Conservation (phyloP, 202 grass and related monocot genomes). For the Setaria viridis region DNA sequence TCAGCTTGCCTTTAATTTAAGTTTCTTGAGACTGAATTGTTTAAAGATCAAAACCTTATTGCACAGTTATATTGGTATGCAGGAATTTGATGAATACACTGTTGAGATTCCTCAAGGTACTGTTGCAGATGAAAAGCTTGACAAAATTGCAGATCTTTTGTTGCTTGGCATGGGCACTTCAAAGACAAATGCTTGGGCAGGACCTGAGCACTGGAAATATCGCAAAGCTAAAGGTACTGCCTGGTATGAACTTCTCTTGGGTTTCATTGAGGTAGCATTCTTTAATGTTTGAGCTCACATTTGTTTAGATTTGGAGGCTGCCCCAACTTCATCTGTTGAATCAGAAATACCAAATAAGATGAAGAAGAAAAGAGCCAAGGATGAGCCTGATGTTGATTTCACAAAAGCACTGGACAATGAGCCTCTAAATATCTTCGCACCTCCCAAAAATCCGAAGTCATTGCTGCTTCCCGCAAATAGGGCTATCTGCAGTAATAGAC, state of each 20-base stretch:
- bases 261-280: constrained; percentile 23
- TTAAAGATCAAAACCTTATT: constrained; percentile 15
- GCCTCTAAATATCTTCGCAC: constrained; percentile 63
- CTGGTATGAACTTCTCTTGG: neutral
- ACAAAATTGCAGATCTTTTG: constrained; percentile 81
- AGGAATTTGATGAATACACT: constrained; percentile 66
- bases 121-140: constrained; percentile 61
- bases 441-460: constrained; percentile 77
- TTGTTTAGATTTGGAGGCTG: constrained; percentile 60
- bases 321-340: constrained; percentile 49
- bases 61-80: constrained; percentile 29
- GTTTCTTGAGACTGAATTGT: constrained; percentile 13
- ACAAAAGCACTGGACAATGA: constrained; percentile 73
- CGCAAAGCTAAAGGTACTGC: constrained; percentile 78
- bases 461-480: constrained; percentile 69
- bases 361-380: constrained; percentile 68
- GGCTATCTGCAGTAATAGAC: constrained; percentile 63
- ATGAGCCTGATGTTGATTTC: constrained; percentile 74
- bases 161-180: constrained; percentile 73
- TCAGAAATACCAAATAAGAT: constrained; percentile 61
- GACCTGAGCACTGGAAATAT: constrained; percentile 98
- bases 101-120: constrained; percentile 52
- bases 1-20: constrained; percentile 6
- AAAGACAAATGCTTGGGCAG: constrained; percentile 97
- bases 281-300: constrained; percentile 19